Base-by-base conservation (phyloP, 2,329 filamentous ascomycete genomes). In the Sclerotinia borealis region DNA sequence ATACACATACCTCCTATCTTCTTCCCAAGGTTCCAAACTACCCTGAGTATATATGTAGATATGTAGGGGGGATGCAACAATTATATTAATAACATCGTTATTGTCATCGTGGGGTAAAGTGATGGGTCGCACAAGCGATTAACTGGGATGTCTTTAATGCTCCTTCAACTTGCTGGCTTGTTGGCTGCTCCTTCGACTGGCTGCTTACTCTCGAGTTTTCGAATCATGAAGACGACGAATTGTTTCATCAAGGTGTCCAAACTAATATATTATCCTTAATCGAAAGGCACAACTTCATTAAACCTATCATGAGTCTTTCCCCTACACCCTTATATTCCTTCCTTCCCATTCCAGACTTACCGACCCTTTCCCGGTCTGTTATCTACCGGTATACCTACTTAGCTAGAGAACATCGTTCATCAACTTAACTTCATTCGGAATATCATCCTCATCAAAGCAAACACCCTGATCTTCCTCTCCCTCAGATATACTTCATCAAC, bases 61-160 rank as follows among this genome's bases (percentile, higher is more conserved):
- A n/a, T n/a, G n/a, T n/a, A n/a, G n/a, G n/a, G n/a, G 31, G 27
- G 27, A 61, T 61, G 48, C 47, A n/a, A 54, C 49, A 22, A 27
- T 22, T 54, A 41, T 27, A 61, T 56, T 19, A 47, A 22, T 36
- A n/a, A 62, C 39, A 31, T 43, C 39, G 34, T 45, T 45, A 8
- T 47, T 47, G 52, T 34, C 48, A 41, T 56, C 49, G 59, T 56
- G 59, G 49, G 59, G 59, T 48, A 48, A 48, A 11, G 4, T 55
- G 59, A 61, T 56, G 59, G 39, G 59, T 48, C 10, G 22, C 50
- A 56, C 59, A 55, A 49, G 41, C 59, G 59, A 61, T 22, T 39
- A 47, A 48, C 59, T 43, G 41, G 59, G 31, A 48, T 55, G 15
- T 49, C 19, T 36, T 22, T 54, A n/a, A n/a, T 54, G 45, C 11